These are phyloP conservation scores for Aspergillus fijiensis DNA, from an alignment of 2,329 filamentous ascomycete species.

Conservation along the genomic window DNA sequence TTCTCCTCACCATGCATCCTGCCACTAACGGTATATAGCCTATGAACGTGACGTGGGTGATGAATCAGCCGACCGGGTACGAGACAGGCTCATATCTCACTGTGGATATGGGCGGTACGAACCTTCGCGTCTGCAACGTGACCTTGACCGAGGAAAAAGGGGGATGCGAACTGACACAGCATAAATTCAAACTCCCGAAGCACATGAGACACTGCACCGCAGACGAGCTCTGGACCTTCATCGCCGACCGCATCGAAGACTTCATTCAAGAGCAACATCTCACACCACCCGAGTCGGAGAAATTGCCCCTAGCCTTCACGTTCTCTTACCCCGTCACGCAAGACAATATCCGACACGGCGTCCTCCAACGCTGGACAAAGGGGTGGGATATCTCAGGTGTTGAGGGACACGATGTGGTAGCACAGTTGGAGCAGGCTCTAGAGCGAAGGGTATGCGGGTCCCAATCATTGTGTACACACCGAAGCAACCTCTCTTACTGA, in stretches of 20 bases:
- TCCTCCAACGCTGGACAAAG: conserved; percentile 89
- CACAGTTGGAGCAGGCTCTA: conserved; percentile 74
- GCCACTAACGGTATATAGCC: conserved; percentile 42
- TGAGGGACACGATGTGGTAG: conserved; percentile 80
- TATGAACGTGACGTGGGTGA: conserved; percentile 92
- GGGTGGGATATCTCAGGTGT: conserved; percentile 87
- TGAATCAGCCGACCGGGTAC: conserved; percentile 73
- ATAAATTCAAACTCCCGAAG: conserved; percentile 81
- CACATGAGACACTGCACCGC: conserved; percentile 75
- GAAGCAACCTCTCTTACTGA: neutral
- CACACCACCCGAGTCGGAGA: conserved; percentile 51
- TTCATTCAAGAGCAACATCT: conserved; percentile 69
- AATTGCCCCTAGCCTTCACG: conserved; percentile 77
- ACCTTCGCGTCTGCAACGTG: conserved; percentile 84
- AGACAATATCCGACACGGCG: conserved; percentile 77
- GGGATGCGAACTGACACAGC: conserved; percentile 81
- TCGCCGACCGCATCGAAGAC: conserved; percentile 76
- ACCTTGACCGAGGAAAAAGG: conserved; percentile 73
- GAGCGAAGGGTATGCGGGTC: conserved; percentile 54
- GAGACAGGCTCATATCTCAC: conserved; percentile 80
- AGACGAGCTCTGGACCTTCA: conserved; percentile 82
- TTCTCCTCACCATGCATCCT: neutral
- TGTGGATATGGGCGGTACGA: conserved; percentile 88
- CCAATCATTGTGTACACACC: neutral
- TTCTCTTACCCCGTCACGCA: conserved; percentile 89